Base-by-base conservation (phyloP, 257 asterid species). In the Orobanche coerulescens region DNA sequence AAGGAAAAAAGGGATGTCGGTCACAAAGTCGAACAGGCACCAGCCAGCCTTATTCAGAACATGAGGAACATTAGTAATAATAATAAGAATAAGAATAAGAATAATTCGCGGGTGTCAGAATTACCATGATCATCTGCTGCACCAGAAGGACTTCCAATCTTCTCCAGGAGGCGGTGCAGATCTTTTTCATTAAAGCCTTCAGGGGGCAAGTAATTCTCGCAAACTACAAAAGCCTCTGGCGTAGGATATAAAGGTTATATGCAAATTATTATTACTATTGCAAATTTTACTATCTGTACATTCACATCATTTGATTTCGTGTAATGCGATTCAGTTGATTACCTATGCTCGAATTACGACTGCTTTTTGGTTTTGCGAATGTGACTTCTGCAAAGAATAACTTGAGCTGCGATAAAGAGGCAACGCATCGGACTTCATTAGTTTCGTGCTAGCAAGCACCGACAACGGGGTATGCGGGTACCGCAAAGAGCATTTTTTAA, bases 281-380 rank as follows among this genome's bases (percentile, higher is more conserved):
- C n/a, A n/a, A n/a, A n/a, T n/a, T n/a, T n/a, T n/a, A n/a, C n/a
- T n/a, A n/a, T n/a, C n/a, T n/a, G n/a, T n/a, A n/a, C n/a, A n/a
- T n/a, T n/a, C n/a, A n/a, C n/a, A n/a, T n/a, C n/a, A n/a, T n/a
- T n/a, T n/a, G n/a, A n/a, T n/a, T n/a, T n/a, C n/a, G n/a, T n/a
- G n/a, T n/a, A n/a, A n/a, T n/a, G 25, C 31, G 44, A 61, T 47
- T 26, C 23, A 5, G 56, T 16, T 20, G 9, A 68, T 74, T 72
- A 93, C 97, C 97, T 72, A 93, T 93, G 79, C 97, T 93, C 62
- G 96, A 93, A 76, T 89, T 93, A 14, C 96, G 99, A 58, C 99
- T 93, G 84, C 99, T 93, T 82, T 93, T 89, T 16, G 99, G 97
- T 79, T 93, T 93, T 10, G 97, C 97, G 66, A 93, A 86, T 54